phyloP scores from a whole-genome alignment of 2,329 filamentous ascomycete species.

The Aureobasidium sp. region DNA sequence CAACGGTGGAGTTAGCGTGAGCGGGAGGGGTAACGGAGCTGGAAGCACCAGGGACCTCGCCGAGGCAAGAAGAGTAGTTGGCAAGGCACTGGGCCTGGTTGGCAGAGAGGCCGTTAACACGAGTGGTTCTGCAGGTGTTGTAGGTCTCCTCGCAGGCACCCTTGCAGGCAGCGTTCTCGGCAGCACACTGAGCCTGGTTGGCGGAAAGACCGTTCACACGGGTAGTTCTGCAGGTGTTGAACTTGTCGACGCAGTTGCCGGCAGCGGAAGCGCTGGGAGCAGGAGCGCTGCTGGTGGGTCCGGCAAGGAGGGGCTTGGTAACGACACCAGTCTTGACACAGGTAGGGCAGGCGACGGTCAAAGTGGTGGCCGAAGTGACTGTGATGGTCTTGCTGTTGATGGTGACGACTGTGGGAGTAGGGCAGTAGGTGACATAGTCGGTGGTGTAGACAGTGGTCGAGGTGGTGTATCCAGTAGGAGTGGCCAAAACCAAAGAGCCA shows the following conservation, averaged over 20 bases:
- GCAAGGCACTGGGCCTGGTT: conserved; percentile 2
- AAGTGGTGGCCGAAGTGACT: conserved; percentile 10
- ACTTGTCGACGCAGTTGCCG: neutral
- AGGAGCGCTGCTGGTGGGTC: neutral
- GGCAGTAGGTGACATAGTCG: conserved; percentile 18
- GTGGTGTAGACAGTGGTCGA: neutral
- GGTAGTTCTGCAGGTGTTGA: neutral
- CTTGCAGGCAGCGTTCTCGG: conserved; percentile 5
- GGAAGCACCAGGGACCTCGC: neutral
- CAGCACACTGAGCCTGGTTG: neutral
- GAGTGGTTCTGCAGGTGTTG: neutral
- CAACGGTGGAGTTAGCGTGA: neutral
- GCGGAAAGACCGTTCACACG: neutral
- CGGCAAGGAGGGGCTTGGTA: neutral
- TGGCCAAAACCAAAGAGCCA: conserved; percentile 17
- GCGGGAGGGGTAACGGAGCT: neutral
- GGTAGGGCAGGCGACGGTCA: conserved; percentile 9
- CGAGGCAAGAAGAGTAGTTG: neutral
- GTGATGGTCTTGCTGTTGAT: conserved; percentile 11
- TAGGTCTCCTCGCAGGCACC: conserved; percentile 15
- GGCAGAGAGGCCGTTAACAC: neutral
- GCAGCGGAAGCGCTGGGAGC: neutral
- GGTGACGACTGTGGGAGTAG: conserved; percentile 15
- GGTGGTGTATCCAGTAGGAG: neutral
- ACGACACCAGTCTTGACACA: neutral